Base-by-base conservation (phyloP, 2,329 filamentous ascomycete species). In the Xylaria polymorpha region DNA sequence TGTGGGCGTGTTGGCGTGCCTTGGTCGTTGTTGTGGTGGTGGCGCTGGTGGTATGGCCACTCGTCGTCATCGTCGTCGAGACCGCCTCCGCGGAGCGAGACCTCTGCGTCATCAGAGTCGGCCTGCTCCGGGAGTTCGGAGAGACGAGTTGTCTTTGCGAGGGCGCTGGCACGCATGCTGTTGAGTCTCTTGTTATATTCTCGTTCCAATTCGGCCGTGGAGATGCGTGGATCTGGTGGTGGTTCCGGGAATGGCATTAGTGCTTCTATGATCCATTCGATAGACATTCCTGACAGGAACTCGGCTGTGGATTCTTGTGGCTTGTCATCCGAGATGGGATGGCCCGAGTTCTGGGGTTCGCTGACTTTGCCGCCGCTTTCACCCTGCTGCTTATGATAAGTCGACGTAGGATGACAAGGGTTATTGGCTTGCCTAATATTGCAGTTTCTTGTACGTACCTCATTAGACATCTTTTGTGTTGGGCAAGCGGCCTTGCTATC, bases 71-170 rank as follows among this genome's bases (percentile, higher is more conserved):
- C 37, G 7, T 2, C 39, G 9, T 61, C 35, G 20, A 20, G 5
- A n/a, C 32, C 44, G 58, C 58, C 44, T 20, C 58, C 44, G n/a
- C 44, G 58, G n/a, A 61, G 43, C 6, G 44, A 50, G 15, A 50
- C 32, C 53, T 29, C 25, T 29, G 3, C n/a, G 20, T 10, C 22
- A 25, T 25, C 43, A 2, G 43, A 46, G 43, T 1, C n/a, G 37
- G 8, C 15, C 20, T 25, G 46, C 22, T 1, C 10, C 7, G 35
- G 8, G 35, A 9, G 35, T 6, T 37, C 35, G 7, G 35, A 12
- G 35, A 37, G 8, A 12, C 8, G 35, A 9, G 10, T 1, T 37
- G 35, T 12, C 35, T 37, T n/a, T 44, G 41, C 14, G 41, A 3
- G 20, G 12, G 12, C 25, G 4, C 2, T 8, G 22, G 9, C 14